Evolutionary conservation across 2,329 filamentous ascomycete species (phyloP).

Genomic region (Aspergillus vadensis): DNA sequence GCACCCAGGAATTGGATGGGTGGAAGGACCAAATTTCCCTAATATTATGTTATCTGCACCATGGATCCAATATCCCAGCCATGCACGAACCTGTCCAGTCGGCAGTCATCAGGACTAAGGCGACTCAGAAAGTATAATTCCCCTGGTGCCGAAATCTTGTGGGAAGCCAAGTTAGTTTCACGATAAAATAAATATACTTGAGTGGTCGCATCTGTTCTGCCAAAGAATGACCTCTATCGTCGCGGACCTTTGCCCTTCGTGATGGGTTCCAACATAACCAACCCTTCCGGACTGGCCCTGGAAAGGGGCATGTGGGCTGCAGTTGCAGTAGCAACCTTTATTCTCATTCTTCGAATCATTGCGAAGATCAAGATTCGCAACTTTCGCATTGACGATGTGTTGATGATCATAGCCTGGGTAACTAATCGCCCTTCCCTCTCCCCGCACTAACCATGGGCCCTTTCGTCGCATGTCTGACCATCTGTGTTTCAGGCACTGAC

Average conservation of each 20-base stretch:
- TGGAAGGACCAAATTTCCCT: not conserved
- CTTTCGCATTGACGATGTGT: constrained; percentile 31
- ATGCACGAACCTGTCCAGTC: not conserved
- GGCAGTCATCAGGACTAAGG: not conserved
- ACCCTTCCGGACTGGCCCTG: constrained; percentile 24
- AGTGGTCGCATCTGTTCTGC: not conserved
- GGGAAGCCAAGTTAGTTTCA: not conserved
- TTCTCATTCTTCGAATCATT: constrained; percentile 29
- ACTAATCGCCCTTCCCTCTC: not conserved
- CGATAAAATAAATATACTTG: not conserved
- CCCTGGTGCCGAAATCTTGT: not conserved
- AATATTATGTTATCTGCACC: constrained; percentile 12
- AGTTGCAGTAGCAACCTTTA: constrained; percentile 27
- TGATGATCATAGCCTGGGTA: constrained; percentile 34
- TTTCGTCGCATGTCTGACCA: not conserved
- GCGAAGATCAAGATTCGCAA: constrained; percentile 35
- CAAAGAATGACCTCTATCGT: not conserved
- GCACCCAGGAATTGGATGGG: not conserved
- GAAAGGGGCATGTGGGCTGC: constrained; percentile 32
- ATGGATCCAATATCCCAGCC: constrained; percentile 5
- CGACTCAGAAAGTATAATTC: not conserved
- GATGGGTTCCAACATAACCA: constrained; percentile 1
- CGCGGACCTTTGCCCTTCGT: not conserved
- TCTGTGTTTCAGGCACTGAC: constrained; percentile 22
- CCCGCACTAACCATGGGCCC: not conserved